Evolutionary conservation across 306 rosid species (phyloP).

Genomic region (Quercus gilva): DNA sequence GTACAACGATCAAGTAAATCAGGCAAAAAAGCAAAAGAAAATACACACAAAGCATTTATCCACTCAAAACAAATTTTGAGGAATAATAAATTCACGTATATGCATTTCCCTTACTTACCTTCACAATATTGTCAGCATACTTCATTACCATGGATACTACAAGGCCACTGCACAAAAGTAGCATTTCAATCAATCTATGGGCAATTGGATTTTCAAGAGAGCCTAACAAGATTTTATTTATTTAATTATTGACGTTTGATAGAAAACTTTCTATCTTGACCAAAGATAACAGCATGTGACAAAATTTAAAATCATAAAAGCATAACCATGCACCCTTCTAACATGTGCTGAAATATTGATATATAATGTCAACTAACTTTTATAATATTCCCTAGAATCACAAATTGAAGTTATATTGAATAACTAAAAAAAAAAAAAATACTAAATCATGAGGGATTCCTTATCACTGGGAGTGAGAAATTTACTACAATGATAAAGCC

Average conservation of each 20-base stretch:
- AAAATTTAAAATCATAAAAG: not conserved
- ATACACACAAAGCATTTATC: too few species aligned
- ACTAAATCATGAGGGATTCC: not conserved
- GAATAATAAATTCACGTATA: constrained; percentile 2
- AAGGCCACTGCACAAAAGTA: constrained; percentile 69
- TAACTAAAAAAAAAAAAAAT: not conserved
- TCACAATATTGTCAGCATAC: constrained; percentile 95
- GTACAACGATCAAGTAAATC: too few species aligned
- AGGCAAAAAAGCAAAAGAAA: too few species aligned
- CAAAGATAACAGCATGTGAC: not conserved
- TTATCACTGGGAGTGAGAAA: constrained; percentile 15
- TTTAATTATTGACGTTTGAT: not conserved
- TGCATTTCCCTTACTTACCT: constrained; percentile 48
- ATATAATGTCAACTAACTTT: not conserved
- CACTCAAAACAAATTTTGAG: too few species aligned
- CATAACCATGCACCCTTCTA: not conserved
- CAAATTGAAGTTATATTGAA: not conserved
- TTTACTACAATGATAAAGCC: not conserved
- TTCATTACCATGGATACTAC: constrained; percentile 98
- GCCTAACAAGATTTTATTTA: not conserved
- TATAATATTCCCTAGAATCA: not conserved
- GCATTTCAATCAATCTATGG: not conserved
- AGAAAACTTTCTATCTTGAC: not conserved
- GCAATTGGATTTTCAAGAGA: not conserved
- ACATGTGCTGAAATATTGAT: not conserved